phyloP scores from a whole-genome alignment of 345 rosid species.

The Zanthoxylum bungeanum region DNA sequence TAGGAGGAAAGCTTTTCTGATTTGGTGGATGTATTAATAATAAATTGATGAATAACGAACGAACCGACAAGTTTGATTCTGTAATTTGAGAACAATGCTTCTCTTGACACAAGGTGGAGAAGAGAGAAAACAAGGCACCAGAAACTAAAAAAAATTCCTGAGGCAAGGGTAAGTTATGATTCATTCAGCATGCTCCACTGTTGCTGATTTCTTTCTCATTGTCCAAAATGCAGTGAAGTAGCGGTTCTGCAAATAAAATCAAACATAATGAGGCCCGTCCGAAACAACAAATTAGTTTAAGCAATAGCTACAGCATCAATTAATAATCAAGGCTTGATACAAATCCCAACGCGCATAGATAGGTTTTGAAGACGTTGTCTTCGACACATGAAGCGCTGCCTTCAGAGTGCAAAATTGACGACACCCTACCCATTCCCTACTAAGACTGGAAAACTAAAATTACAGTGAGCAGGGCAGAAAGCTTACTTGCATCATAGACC shows the following conservation, averaged over 20 bases:
- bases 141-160: too few species aligned
- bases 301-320: background rate
- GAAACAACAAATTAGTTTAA: background rate
- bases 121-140: too few species aligned
- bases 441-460: background rate
- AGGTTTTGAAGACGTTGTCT: background rate
- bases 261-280: conserved; percentile 10
- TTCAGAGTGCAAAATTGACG: background rate
- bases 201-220: conserved; percentile 53
- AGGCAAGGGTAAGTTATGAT: too few species aligned
- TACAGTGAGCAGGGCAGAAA: background rate
- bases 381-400: background rate
- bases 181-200: conserved; percentile 5
- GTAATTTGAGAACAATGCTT: too few species aligned
- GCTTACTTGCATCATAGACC: conserved; percentile 94
- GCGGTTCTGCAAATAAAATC: conserved; percentile 55
- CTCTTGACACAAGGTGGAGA: too few species aligned
- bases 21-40: too few species aligned
- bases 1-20: too few species aligned
- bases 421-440: background rate
- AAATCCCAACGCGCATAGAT: background rate
- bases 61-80: too few species aligned
- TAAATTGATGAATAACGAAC: too few species aligned
- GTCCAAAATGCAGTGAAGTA: conserved; percentile 85
- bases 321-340: background rate